Evolutionary conservation across 2,329 filamentous ascomycete genomes (phyloP).

Genomic region (Epichloe elymi): DNA sequence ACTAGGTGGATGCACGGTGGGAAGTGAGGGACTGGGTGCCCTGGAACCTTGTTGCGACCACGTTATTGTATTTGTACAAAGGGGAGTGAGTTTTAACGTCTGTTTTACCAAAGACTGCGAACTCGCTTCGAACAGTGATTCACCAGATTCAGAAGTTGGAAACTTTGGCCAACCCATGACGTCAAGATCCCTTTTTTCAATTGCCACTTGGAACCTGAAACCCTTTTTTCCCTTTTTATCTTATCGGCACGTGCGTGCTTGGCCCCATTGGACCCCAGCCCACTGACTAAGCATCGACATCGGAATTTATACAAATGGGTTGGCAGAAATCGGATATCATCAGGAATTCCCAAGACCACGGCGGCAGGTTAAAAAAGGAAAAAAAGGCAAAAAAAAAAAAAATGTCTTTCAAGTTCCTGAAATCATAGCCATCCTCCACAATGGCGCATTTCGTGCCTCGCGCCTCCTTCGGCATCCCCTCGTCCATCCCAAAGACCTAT

Average conservation of each 20-base stretch:
- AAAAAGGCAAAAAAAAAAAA: background rate
- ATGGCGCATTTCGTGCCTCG: conserved; percentile 56
- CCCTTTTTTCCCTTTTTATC: background rate
- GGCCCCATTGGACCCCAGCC: background rate
- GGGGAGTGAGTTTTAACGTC: too few relatives aligned
- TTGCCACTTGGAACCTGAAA: too few relatives aligned
- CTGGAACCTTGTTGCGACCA: too few relatives aligned
- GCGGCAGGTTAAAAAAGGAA: background rate
- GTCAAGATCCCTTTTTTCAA: background rate
- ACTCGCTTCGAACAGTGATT: too few relatives aligned
- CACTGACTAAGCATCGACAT: background rate
- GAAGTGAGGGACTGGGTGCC: too few relatives aligned
- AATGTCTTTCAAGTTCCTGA: background rate
- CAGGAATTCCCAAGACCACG: background rate
- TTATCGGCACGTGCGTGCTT: conserved; percentile 6
- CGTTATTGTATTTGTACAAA: too few relatives aligned
- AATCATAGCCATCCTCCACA: background rate
- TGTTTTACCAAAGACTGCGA: too few relatives aligned
- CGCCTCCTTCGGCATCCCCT: conserved; percentile 54
- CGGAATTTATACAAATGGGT: background rate
- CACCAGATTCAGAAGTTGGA: too few relatives aligned
- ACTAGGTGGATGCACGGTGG: too few relatives aligned
- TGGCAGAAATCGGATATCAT: background rate
- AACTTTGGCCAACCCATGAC: conserved; percentile 17
- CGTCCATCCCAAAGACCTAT: conserved; percentile 74